Percentiles rank a stretch among this genome's conserved stretches.
Conservation (phyloP, 1,284 basidiomycete species). For the Entoloma clypeatum region DNA sequence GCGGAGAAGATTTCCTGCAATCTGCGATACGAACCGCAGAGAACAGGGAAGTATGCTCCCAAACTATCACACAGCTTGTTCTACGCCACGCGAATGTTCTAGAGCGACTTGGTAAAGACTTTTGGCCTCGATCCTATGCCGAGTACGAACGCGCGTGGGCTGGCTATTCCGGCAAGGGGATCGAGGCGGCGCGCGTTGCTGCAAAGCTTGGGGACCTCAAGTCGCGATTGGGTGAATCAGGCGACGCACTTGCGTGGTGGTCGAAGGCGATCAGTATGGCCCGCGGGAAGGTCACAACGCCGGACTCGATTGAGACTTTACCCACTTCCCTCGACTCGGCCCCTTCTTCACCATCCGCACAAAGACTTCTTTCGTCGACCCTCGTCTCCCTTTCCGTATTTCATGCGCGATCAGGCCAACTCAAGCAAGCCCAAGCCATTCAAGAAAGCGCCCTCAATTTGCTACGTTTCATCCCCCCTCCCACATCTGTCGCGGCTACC, state of each 20-base stretch:
- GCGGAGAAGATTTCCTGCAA: constrained; percentile 52
- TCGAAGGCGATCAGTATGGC: constrained; percentile 47
- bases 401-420: constrained; percentile 62
- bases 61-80: constrained; percentile 58
- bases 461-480: constrained; percentile 60
- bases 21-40: constrained; percentile 48
- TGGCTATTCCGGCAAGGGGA: constrained; percentile 35
- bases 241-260: constrained; percentile 67
- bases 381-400: constrained; percentile 70
- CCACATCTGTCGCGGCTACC: constrained; percentile 37
- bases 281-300: constrained; percentile 21
- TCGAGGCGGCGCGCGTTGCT: constrained; percentile 53
- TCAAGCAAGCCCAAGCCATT: constrained; percentile 63
- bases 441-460: constrained; percentile 67
- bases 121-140: constrained; percentile 54
- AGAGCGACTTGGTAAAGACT: constrained; percentile 64
- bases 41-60: constrained; percentile 40
- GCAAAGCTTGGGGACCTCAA: constrained; percentile 65
- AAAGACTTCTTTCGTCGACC: constrained; percentile 63
- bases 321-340: constrained; percentile 35
- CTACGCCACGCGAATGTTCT: constrained; percentile 60
- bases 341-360: constrained; percentile 60
- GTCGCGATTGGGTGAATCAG: constrained; percentile 46
- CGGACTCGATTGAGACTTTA: constrained; percentile 22
- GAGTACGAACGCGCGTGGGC: constrained; percentile 66